These are phyloP conservation scores for Teratosphaeria epicoccoides DNA, from an alignment of 2,329 filamentous ascomycete genomes.

Conservation along the genomic window DNA sequence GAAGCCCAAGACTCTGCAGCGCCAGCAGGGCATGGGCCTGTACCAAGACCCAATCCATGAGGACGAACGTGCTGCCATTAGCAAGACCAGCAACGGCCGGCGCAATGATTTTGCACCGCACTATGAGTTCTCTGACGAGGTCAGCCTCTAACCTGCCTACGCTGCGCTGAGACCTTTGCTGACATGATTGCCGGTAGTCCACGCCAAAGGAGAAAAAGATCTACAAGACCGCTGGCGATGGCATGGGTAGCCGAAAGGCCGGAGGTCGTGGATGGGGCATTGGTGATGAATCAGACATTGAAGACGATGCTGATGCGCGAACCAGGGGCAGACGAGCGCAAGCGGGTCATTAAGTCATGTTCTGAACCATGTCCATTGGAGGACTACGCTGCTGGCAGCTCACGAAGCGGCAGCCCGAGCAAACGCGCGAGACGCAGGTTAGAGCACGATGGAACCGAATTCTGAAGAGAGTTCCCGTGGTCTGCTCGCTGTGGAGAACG, in stretches of 20 bases:
- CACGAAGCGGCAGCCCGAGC: background rate
- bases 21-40: constrained; percentile 59
- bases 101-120: constrained; percentile 66
- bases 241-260: constrained; percentile 54
- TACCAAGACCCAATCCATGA: constrained; percentile 62
- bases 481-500: background rate
- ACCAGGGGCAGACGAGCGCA: constrained; percentile 14
- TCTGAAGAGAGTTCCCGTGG: background rate
- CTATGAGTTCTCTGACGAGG: constrained; percentile 62
- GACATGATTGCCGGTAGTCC: background rate
- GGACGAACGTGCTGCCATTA: constrained; percentile 28
- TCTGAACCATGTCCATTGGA: background rate
- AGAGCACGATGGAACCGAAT: background rate
- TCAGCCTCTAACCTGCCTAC: background rate
- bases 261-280: constrained; percentile 47
- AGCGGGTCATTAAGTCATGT: constrained; percentile 7
- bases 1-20: constrained; percentile 18
- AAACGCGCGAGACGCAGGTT: background rate
- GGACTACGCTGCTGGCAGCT: background rate
- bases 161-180: background rate
- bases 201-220: constrained; percentile 18
- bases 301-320: constrained; percentile 18
- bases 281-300: constrained; percentile 34
- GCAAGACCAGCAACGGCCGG: background rate
- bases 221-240: constrained; percentile 31